Evolutionary conservation across 345 rosid species (phyloP).

Genomic region (Bruguiera gymnorhiza): DNA sequence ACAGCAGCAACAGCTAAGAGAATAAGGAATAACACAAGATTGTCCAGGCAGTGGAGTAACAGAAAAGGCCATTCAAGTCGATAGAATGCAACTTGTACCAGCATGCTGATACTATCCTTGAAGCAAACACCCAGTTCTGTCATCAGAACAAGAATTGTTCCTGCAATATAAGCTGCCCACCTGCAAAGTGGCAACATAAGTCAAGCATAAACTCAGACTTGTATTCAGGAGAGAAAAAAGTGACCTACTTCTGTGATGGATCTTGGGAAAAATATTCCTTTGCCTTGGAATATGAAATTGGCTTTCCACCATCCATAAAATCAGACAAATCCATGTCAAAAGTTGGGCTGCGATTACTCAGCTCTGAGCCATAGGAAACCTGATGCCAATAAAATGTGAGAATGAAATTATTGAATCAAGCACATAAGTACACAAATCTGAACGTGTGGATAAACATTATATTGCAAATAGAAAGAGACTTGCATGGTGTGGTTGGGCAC

Average conservation of each 20-base stretch:
- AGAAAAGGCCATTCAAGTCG: constrained; percentile 8
- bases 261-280: constrained; percentile 73
- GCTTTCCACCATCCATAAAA: constrained; percentile 76
- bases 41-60: constrained; percentile 13
- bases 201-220: not conserved
- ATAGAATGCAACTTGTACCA: constrained; percentile 47
- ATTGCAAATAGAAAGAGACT: not conserved
- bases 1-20: not conserved
- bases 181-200: constrained; percentile 26
- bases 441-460: not conserved
- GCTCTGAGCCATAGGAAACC: constrained; percentile 98
- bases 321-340: constrained; percentile 98
- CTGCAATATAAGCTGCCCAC: constrained; percentile 99
- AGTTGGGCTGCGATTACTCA: constrained; percentile 94
- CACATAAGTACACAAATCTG: not conserved
- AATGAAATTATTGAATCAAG: not conserved
- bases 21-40: not conserved
- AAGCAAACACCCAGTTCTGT: constrained; percentile 77
- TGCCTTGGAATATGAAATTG: constrained; percentile 88
- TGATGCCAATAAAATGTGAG: constrained; percentile 27
- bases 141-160: constrained; percentile 93
- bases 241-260: constrained; percentile 80
- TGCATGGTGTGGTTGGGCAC: not conserved
- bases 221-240: constrained; percentile 16
- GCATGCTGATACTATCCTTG: constrained; percentile 89